Evolutionary conservation across 1,284 basidiomycete species (phyloP).

Genomic region (Trichosporon sp.): DNA sequence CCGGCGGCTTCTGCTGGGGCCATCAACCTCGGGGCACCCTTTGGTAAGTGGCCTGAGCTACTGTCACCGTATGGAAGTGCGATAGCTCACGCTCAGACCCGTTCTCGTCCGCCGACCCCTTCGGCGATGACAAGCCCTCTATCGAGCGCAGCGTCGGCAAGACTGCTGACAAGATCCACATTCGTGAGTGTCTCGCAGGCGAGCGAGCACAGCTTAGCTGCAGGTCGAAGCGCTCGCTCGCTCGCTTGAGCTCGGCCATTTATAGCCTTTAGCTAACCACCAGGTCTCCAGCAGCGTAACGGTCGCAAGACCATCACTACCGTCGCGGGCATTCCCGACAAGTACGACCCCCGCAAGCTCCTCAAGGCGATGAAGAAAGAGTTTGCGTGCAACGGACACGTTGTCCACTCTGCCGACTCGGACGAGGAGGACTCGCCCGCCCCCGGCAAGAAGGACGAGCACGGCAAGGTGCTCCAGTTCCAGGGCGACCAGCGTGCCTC

Average conservation of each 20-base stretch:
- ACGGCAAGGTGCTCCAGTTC: constrained; percentile 96
- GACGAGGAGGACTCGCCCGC: constrained; percentile 42
- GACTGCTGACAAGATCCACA: constrained; percentile 82
- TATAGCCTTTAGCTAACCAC: neutral
- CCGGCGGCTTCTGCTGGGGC: constrained; percentile 34
- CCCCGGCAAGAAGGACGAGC: constrained; percentile 77
- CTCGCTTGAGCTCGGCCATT: neutral
- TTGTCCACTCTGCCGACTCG: constrained; percentile 57
- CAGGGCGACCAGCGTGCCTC: constrained; percentile 96
- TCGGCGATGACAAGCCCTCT: constrained; percentile 51
- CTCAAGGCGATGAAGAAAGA: constrained; percentile 99
- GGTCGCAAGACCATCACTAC: constrained; percentile 98
- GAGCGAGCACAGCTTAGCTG: too few species aligned
- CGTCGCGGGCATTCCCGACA: constrained; percentile 89
- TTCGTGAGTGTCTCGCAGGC: constrained; percentile 62
- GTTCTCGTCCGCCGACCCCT: constrained; percentile 71
- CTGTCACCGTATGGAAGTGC: neutral
- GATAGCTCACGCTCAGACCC: constrained; percentile 60
- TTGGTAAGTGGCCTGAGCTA: constrained; percentile 23
- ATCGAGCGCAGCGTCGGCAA: constrained; percentile 68
- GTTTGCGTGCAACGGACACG: constrained; percentile 98
- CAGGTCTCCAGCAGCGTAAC: constrained; percentile 92
- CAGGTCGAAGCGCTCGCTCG: too few species aligned
- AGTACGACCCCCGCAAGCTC: constrained; percentile 97
- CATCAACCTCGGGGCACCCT: constrained; percentile 55